phyloP scores from a whole-genome alignment of 2,329 filamentous ascomycete genomes.

The Blastomyces percursus region DNA sequence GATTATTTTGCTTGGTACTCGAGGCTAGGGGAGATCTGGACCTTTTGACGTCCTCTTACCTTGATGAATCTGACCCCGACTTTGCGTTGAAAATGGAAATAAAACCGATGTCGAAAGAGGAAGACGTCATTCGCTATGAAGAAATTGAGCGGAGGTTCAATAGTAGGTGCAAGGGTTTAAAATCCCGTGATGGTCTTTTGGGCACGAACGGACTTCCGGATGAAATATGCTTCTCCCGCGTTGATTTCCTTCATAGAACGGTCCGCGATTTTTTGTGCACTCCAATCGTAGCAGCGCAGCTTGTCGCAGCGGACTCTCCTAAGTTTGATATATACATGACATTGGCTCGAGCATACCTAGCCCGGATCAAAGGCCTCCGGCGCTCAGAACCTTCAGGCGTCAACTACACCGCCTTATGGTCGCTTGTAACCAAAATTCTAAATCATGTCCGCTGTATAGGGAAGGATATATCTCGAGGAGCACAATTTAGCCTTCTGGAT shows the following conservation, averaged over 20 bases:
- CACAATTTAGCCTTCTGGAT: neutral
- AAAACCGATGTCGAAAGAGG: neutral
- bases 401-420: neutral
- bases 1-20: constrained; percentile 9
- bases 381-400: neutral
- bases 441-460: neutral
- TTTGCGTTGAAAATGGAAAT: neutral
- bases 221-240: neutral
- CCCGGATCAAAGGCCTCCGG: constrained; percentile 1
- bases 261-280: constrained; percentile 10
- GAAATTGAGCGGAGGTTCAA: constrained; percentile 13
- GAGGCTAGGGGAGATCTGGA: constrained; percentile 6
- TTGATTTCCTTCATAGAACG: constrained; percentile 8
- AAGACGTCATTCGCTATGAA: constrained; percentile 7
- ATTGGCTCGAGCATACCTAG: neutral
- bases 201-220: too few species aligned
- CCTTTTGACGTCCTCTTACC: constrained; percentile 7
- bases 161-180: constrained; percentile 15
- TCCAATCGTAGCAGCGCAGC: neutral
- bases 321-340: constrained; percentile 2
- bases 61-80: constrained; percentile 6
- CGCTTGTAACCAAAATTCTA: neutral
- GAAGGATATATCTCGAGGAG: neutral
- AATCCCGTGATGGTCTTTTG: too few species aligned
- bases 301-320: neutral